Evolutionary conservation across 2,329 filamentous ascomycete species (phyloP), one percentile per base, ranked within the genome.

Genomic region (Botryotinia calthae): DNA sequence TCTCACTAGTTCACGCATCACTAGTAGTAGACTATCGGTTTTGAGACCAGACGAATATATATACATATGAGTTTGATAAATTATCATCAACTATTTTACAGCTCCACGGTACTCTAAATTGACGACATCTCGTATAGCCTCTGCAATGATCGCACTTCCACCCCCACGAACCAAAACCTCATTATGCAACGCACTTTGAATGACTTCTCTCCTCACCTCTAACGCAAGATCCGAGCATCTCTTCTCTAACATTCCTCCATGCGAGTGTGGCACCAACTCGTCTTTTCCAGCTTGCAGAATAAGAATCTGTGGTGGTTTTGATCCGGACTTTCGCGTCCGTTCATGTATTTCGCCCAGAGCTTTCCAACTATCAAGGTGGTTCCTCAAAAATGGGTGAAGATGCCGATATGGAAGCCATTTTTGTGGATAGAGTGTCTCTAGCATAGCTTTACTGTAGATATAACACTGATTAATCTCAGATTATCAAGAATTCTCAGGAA

Each of bases 331-430:
- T 77, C 81, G 78, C 9, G 76, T 67, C 7, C 64, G 77, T 51
- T 80, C 75, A 14, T 82, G 81, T 48, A 89, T 84, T 42, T 79
- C 70, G 5, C 81, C 83, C 44, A 90, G 75, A 74, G 89, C 89
- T 70, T 82, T 79, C 82, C 82, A 86, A 75, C 84, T 88, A 75
- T 90, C 86, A 51, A 90, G 81, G 58, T 88, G 86, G 74, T 87
- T 94, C 76, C 91, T 86, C 18, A 95, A 84, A 78, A 95, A 94
- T 0, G 90, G 91, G 85, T 89, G 89, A 0, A 95, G 84, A 79
- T 95, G 89, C 64, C 87, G 87, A 80, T 95, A 95, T 0, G 93
- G 93, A 10, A 95, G 83, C 91, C 92, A 95, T 77, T 88, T 92
- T 77, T 94, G 91, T 1, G 92, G 92, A 78, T 95, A 95, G 4